Evolutionary conservation across 1,284 basidiomycete genomes (phyloP), one percentile per base, ranked within the genome.

Genomic region (Boletellus dicymbophilus): DNA sequence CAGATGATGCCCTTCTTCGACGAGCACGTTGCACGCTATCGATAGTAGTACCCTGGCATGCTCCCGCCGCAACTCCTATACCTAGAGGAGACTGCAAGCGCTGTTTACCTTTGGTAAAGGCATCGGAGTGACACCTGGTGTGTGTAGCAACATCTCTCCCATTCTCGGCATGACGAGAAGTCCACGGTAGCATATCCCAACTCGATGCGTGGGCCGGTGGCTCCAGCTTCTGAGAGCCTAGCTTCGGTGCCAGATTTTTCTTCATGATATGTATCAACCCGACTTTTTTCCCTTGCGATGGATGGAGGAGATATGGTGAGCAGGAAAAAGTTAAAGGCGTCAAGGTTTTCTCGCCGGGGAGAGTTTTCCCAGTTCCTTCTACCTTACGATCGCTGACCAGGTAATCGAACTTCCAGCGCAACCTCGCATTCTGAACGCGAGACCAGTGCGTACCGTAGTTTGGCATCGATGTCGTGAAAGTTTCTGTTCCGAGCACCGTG

Each of bases 391-490:
- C 80, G 37, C 80, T 78, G 11, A 93, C 85, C 25, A 83, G 61
- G 62, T 93, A 93, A 51, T 89, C 86, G 57, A 93, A 85, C 51
- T 80, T 80, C 91, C 90, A 92, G 21, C 72, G 70, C 13, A 88
- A 68, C 49, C 76, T 79, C 37, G 69, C 61, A 18, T 68, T 53
- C 30, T 61, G 54, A 48, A 50, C 34, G 52, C 53, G 48, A 46
- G 40, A 47, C 41, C 55, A 59, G 43, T 49, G 51, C 18, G 45
- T 27, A 37, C 58, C 55, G 42, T 44, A 36, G 39, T 51, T 51
- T 31, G 59, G 15, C 46, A 56, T 47, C 23, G 70, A 52, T 38
- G 62, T 52, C 21, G 66, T 54, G 20, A 68, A 59, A 15, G 66
- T 56, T 64, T 93, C 90, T 21, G 70, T 73, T 12, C 90, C 89